Evolutionary conservation across 495 filamentous ascomycete species (phyloP).

Genomic region (Aspergillus biplanus): DNA sequence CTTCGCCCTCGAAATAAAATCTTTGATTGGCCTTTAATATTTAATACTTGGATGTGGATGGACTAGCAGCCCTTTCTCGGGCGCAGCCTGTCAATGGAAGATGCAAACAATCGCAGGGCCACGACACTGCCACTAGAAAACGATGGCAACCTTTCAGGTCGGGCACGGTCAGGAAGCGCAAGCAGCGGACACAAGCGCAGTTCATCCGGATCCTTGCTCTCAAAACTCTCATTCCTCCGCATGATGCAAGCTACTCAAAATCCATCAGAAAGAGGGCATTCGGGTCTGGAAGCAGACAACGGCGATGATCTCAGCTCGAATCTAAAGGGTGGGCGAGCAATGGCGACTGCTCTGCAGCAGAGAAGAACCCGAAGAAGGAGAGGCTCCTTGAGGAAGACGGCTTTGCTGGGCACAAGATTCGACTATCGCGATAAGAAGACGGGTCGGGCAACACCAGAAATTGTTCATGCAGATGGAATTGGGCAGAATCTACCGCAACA

Average conservation of each 20-base stretch:
- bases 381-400: constrained; percentile 79
- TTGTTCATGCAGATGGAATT: constrained; percentile 47
- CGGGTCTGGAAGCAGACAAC: constrained; percentile 48
- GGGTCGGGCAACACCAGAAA: constrained; percentile 34
- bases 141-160: constrained; percentile 34
- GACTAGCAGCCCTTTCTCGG: constrained; percentile 22
- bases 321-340: constrained; percentile 51
- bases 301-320: constrained; percentile 37
- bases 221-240: constrained; percentile 59
- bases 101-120: constrained; percentile 35
- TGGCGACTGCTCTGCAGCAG: constrained; percentile 60
- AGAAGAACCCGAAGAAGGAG: constrained; percentile 70
- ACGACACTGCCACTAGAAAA: constrained; percentile 32
- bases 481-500: constrained; percentile 19
- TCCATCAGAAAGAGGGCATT: constrained; percentile 42
- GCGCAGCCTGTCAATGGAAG: constrained; percentile 42
- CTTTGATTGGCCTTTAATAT: neutral
- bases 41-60: constrained; percentile 23
- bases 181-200: constrained; percentile 63
- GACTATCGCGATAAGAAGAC: constrained; percentile 53
- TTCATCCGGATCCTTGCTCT: constrained; percentile 64
- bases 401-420: constrained; percentile 69
- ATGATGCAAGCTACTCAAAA: constrained; percentile 44
- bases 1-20: too few species aligned
- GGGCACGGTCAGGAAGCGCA: constrained; percentile 44